Percentiles rank a stretch among this genome's conserved stretches.
Conservation (phyloP, 1,284 basidiomycete genomes). For the Inonotus hispidus region DNA sequence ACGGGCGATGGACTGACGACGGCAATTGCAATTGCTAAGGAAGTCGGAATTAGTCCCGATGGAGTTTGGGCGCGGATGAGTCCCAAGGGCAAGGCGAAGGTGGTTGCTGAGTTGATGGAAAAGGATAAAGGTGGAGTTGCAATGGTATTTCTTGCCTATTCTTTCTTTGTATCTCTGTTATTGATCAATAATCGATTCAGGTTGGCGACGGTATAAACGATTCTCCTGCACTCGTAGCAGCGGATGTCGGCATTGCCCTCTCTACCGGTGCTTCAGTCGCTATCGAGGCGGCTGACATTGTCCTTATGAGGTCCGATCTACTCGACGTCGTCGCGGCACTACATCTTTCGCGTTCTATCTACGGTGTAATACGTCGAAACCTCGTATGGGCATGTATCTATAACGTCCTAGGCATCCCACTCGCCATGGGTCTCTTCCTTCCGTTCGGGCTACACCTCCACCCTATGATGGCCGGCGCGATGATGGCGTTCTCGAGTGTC, state of each 20-base stretch:
- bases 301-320: slow-evolving; percentile 94
- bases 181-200: slow-evolving; percentile 34
- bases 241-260: slow-evolving; percentile 93
- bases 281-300: slow-evolving; percentile 96
- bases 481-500: slow-evolving; percentile 97
- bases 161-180: neutral
- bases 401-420: slow-evolving; percentile 93
- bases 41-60: slow-evolving; percentile 78
- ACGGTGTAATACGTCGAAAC: slow-evolving; percentile 85
- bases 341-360: slow-evolving; percentile 86
- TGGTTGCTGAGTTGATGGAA: slow-evolving; percentile 75
- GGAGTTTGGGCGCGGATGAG: slow-evolving; percentile 87
- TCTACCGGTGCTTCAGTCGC: slow-evolving; percentile 95
- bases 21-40: slow-evolving; percentile 78
- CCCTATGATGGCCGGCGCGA: slow-evolving; percentile 96
- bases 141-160: slow-evolving; percentile 57
- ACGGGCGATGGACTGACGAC: slow-evolving; percentile 85
- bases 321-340: slow-evolving; percentile 96
- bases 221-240: slow-evolving; percentile 92
- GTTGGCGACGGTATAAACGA: slow-evolving; percentile 99
- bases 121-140: slow-evolving; percentile 70
- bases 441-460: slow-evolving; percentile 92
- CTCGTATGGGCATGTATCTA: slow-evolving; percentile 92
- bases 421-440: slow-evolving; percentile 96
- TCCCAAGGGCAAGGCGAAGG: slow-evolving; percentile 86